Conservation (phyloP, 139 green algal species). For the Marvania coccoides region DNA sequence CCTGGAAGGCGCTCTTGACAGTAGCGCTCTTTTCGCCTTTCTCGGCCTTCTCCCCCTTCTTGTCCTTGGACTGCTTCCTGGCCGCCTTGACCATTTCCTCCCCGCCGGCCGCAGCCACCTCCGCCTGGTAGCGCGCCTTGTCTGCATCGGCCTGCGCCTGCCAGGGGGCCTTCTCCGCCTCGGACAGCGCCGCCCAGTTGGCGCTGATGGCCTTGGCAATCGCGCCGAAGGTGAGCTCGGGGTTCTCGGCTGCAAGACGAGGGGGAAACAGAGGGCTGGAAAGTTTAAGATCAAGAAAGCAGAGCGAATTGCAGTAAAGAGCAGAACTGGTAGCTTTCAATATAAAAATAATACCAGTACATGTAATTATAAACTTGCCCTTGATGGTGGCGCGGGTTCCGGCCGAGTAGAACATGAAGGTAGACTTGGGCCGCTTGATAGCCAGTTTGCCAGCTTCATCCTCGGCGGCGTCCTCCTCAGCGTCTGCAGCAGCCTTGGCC, state of each 20-base stretch:
- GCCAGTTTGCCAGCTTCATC: no score
- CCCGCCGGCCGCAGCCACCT: neutral
- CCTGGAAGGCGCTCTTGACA: neutral
- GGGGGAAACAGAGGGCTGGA: no score
- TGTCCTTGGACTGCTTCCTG: neutral
- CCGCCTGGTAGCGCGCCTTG: conserved; percentile 13
- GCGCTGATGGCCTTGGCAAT: conserved; percentile 18
- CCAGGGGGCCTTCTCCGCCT: conserved; percentile 1
- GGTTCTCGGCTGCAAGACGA: conserved; percentile 13
- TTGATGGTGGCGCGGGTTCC: conserved; percentile 7
- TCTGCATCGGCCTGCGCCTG: conserved; percentile 7
- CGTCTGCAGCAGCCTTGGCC: neutral
- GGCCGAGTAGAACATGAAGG: conserved; percentile 21
- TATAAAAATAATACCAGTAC: no score
- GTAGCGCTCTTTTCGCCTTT: no score
- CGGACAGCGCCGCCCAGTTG: conserved; percentile 5
- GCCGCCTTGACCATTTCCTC: neutral
- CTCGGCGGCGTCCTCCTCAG: neutral
- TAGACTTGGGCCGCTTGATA: conserved; percentile 15
- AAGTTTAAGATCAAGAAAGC: no score
- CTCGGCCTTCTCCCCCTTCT: no score
- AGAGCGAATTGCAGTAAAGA: no score
- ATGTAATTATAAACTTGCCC: no score
- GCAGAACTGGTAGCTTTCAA: neutral
- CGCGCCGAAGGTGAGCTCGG: conserved; percentile 7